A percentile compares a stretch with the other conserved stretches of the same genome.
These are phyloP conservation scores for Fistulina hepatica DNA, from an alignment of 1,284 basidiomycete species.

Conservation along the genomic window DNA sequence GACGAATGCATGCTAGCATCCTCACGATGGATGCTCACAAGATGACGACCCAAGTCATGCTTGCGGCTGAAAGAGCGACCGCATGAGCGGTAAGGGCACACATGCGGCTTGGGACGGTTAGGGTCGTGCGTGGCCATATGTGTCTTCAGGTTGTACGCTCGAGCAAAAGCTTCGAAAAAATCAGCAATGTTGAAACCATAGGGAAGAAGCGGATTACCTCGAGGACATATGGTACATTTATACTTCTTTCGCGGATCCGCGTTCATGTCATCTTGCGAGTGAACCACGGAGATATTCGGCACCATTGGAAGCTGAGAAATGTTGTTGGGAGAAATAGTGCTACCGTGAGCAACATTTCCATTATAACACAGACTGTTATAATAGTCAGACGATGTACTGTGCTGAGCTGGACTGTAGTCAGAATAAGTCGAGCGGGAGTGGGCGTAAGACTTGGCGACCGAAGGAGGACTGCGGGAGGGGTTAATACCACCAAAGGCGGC, in stretches of 20 bases:
- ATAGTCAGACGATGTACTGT: conserved; percentile 14
- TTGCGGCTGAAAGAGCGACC: conserved; percentile 83
- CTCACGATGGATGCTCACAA: conserved; percentile 79
- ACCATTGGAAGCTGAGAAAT: conserved; percentile 40
- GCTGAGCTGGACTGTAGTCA: conserved; percentile 46
- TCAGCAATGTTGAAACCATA: conserved; percentile 9
- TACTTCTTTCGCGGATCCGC: conserved; percentile 66
- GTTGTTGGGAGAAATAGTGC: conserved; percentile 45
- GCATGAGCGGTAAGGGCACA: conserved; percentile 71
- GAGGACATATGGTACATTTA: conserved; percentile 57
- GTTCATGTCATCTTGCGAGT: conserved; percentile 35
- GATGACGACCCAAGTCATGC: conserved; percentile 78
- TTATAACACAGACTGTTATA: conserved; percentile 1
- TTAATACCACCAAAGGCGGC: conserved; percentile 37
- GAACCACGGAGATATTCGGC: conserved; percentile 32
- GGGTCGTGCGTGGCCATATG: conserved; percentile 87
- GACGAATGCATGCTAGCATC: conserved; percentile 52
- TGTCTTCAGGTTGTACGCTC: conserved; percentile 87
- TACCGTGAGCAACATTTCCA: conserved; percentile 21
- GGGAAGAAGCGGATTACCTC: conserved; percentile 37
- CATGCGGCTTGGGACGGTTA: conserved; percentile 73
- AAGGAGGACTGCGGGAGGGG: too few species aligned
- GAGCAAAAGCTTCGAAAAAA: conserved; percentile 55
- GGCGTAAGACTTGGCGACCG: too few species aligned
- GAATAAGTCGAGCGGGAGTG: conserved; percentile 45